Conservation (phyloP, 2,329 filamentous ascomycete species). For the Nothomitra cinnamomea region DNA sequence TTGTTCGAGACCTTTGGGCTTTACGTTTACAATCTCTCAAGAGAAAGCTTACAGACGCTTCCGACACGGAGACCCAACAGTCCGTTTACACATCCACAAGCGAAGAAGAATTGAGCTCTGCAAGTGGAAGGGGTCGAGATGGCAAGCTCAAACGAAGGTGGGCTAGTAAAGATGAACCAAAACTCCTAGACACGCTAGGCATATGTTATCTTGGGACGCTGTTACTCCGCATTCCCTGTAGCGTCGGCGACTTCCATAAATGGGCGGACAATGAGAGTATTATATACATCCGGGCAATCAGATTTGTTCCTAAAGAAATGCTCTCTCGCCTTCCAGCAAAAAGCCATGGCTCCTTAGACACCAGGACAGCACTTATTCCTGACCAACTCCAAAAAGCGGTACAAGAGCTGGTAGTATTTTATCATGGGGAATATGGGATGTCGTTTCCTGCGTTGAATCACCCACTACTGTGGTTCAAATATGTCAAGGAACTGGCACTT, state of each 20-base stretch:
- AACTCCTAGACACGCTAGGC: slow-evolving; percentile 55
- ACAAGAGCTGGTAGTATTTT: slow-evolving; percentile 44
- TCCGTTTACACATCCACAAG: slow-evolving; percentile 28
- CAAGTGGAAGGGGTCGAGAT: slow-evolving; percentile 11
- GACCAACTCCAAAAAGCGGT: slow-evolving; percentile 48
- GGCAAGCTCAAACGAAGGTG: slow-evolving; percentile 9
- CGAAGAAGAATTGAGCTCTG: slow-evolving; percentile 17
- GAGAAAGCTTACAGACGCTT: slow-evolving; percentile 24
- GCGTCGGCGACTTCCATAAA: slow-evolving; percentile 50
- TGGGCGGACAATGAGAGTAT: slow-evolving; percentile 55
- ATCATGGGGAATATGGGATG: slow-evolving; percentile 51
- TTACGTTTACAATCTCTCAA: slow-evolving; percentile 47
- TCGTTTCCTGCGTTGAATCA: slow-evolving; percentile 56
- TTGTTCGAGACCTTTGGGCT: slow-evolving; percentile 75
- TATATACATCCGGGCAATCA: slow-evolving; percentile 48
- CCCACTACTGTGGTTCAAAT: slow-evolving; percentile 49
- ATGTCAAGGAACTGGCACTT: slow-evolving; percentile 53
- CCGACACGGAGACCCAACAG: slow-evolving; percentile 18
- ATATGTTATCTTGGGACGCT: slow-evolving; percentile 67
- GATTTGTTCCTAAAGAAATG: slow-evolving; percentile 26
- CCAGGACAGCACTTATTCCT: slow-evolving; percentile 14
- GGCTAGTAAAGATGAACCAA: slow-evolving; percentile 29
- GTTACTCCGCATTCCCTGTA: slow-evolving; percentile 59
- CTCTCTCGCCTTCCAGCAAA: slow-evolving; percentile 26
- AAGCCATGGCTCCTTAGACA: slow-evolving; percentile 20